Evolutionary conservation across 495 filamentous ascomycete species (phyloP).

Genomic region (Rhizodiscina lignyota): DNA sequence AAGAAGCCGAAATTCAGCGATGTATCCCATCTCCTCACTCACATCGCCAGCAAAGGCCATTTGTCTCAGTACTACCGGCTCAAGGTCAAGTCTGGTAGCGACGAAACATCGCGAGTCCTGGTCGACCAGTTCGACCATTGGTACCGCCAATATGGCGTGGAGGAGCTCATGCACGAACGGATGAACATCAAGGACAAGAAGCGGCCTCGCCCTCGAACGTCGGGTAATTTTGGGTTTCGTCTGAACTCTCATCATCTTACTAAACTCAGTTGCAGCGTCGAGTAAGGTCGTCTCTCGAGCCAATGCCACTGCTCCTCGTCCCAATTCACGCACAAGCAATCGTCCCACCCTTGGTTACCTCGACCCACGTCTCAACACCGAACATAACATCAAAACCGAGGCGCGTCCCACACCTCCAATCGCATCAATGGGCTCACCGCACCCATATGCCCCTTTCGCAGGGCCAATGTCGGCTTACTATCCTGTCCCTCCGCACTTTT

Average conservation of each 20-base stretch:
- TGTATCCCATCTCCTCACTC: slow-evolving; percentile 74
- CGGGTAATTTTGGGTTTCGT: slow-evolving; percentile 9
- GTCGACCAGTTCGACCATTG: slow-evolving; percentile 50
- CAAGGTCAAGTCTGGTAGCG: slow-evolving; percentile 42
- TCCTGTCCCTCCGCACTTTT: too few relatives aligned
- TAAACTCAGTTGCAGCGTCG: background rate
- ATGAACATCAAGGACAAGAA: slow-evolving; percentile 55
- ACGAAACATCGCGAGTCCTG: slow-evolving; percentile 29
- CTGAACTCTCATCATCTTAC: background rate
- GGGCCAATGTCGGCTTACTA: too few relatives aligned
- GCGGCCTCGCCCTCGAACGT: slow-evolving; percentile 10
- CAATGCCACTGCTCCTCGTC: too few relatives aligned
- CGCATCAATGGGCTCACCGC: too few relatives aligned
- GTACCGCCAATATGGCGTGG: slow-evolving; percentile 48
- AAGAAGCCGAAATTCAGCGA: slow-evolving; percentile 70
- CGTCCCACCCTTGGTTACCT: background rate
- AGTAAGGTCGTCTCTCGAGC: too few relatives aligned
- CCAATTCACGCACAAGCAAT: too few relatives aligned
- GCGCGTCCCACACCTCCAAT: background rate
- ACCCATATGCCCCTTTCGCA: too few relatives aligned
- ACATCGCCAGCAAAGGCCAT: slow-evolving; percentile 74
- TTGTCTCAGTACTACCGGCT: slow-evolving; percentile 58
- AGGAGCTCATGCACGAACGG: slow-evolving; percentile 49
- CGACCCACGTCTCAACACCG: background rate
- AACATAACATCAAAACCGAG: background rate